phyloP scores from a whole-genome alignment of 2,329 filamentous ascomycete species.

The Teratosphaeria gauchensis region DNA sequence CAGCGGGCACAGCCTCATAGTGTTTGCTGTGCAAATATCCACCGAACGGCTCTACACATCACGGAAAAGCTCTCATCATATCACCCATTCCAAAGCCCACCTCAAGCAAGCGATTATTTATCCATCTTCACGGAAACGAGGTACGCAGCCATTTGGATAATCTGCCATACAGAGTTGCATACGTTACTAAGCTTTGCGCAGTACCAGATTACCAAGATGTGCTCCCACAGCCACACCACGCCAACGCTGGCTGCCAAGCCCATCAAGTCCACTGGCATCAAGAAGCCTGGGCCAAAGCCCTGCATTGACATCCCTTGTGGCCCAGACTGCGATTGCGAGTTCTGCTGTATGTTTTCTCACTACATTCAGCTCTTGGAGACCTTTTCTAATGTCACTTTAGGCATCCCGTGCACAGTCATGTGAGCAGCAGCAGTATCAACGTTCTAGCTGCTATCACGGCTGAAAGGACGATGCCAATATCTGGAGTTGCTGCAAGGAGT shows the following conservation, averaged over 20 bases:
- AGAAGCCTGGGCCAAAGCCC: constrained; percentile 10
- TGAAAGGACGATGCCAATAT: not conserved
- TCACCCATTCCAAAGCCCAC: not conserved
- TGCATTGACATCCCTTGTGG: constrained; percentile 19
- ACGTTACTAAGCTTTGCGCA: no score
- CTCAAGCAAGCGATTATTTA: not conserved
- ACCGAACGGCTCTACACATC: not conserved
- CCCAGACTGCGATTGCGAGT: constrained; percentile 9
- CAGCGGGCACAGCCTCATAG: not conserved
- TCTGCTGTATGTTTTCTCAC: not conserved
- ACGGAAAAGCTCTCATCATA: not conserved
- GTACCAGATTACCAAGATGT: constrained; percentile 5
- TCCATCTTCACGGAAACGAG: no score
- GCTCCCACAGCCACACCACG: constrained; percentile 4
- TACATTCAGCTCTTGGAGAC: constrained; percentile 8
- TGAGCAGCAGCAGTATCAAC: not conserved
- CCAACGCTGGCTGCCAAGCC: constrained; percentile 8
- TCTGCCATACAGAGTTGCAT: no score
- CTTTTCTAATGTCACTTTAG: constrained; percentile 9
- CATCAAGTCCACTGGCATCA: constrained; percentile 4
- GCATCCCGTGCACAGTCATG: constrained; percentile 9
- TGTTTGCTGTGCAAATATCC: not conserved
- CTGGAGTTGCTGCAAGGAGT: not conserved
- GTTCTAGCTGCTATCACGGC: not conserved
- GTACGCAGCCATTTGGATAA: no score